Conservation (phyloP, 1,284 basidiomycete species). For the Irpex sp. region DNA sequence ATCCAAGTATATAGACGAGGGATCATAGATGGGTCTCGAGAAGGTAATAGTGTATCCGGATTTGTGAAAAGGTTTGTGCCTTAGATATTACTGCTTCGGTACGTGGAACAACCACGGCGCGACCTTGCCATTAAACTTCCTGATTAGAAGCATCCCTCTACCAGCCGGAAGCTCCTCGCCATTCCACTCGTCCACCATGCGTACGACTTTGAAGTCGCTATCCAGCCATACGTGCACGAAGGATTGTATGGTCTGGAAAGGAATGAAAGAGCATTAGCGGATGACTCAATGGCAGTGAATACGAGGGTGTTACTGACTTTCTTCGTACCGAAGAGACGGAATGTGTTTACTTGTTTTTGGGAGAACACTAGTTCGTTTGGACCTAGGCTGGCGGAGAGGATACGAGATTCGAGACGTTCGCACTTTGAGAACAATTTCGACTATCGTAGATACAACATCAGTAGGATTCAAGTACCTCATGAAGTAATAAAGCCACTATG, state of each 20-base stretch:
- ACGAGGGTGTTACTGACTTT: slow-evolving; percentile 35
- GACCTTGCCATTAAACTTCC: slow-evolving; percentile 46
- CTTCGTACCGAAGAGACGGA: slow-evolving; percentile 46
- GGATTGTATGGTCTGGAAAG: slow-evolving; percentile 42
- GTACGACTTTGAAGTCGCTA: slow-evolving; percentile 54
- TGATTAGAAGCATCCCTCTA: slow-evolving; percentile 43
- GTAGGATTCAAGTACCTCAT: no score
- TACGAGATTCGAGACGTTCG: slow-evolving; percentile 44
- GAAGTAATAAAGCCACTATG: no score
- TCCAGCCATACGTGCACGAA: slow-evolving; percentile 64
- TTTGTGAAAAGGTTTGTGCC: neutral
- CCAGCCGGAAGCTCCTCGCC: slow-evolving; percentile 50
- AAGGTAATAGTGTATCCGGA: no score
- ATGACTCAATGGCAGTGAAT: no score
- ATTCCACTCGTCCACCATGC: slow-evolving; percentile 60
- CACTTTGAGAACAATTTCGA: slow-evolving; percentile 52
- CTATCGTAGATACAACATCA: slow-evolving; percentile 32
- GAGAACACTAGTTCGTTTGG: slow-evolving; percentile 58
- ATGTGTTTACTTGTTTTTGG: slow-evolving; percentile 61
- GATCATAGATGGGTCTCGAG: neutral
- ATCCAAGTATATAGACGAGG: neutral
- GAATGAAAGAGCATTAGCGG: neutral
- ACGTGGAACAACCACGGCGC: slow-evolving; percentile 45
- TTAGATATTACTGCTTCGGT: slow-evolving; percentile 30
- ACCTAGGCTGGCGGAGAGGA: slow-evolving; percentile 51